Evolutionary conservation across 352 stramenopile genomes (phyloP), one percentile per base, ranked within the genome.

Genomic region (Globisporangium okanoganense): DNA sequence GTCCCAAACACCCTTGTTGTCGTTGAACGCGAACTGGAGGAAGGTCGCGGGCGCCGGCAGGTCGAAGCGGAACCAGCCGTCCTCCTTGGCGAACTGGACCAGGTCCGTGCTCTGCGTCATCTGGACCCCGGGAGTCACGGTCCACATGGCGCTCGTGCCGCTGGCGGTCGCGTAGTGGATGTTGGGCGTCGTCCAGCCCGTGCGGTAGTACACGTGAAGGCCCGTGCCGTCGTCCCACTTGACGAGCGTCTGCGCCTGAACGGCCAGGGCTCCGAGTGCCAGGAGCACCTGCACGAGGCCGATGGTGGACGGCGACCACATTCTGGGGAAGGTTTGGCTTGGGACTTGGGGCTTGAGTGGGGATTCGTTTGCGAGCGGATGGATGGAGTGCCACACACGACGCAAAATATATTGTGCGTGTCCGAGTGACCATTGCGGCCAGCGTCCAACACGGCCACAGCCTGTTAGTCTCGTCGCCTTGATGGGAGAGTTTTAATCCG

Each of bases 161-260:
- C 6, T 14, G 7, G 35, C 14, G 35, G 35, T 40, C 35, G 66
- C 68, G 61, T 68, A 82, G 61, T 79, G 72, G 49, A 85, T 82
- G 66, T 74, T 64, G 18, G 78, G 65, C 0, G 59, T 16, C 4
- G 73, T 63, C 78, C 78, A 87, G 2, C 60, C 67, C 2, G 75
- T 75, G 14, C 70, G 75, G 57, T 71, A 85, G 69, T 71, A 82
- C 18, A 87, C 38, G 57, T 82, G 66, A 22, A 82, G 48, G 3
- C 73, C 75, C 0, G 63, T 75, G 48, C 76, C 73, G 33, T 82
- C 71, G 18, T 62, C 64, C 1, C 50, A 25, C 56, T 71, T 74
- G 38, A 71, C 55, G 20, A 82, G 62, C 10, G 72, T 79, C 50
- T 85, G 73, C 0, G 66, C 69, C 22, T 67, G 61, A 7, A 16